Conservation (phyloP, 192 early-diverging fungal genomes). For the Coemansia sp. region DNA sequence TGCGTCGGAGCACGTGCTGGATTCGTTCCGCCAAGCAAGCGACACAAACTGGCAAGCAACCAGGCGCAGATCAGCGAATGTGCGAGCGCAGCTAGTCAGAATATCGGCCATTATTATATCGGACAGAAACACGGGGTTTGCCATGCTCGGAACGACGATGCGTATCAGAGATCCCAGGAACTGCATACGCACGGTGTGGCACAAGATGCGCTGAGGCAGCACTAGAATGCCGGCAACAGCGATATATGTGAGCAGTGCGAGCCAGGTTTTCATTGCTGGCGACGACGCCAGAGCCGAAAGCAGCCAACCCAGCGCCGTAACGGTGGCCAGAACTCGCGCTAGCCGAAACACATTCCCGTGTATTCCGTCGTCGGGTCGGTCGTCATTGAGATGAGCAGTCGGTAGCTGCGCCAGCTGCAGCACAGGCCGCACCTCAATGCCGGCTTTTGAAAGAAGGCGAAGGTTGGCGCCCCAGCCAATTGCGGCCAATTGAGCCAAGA, state of each 20-base stretch:
- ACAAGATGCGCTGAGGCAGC: slow-evolving; percentile 34
- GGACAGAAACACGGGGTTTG: slow-evolving; percentile 58
- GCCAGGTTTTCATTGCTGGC: slow-evolving; percentile 13
- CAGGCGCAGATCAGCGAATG: slow-evolving; percentile 72
- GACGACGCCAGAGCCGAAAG: slow-evolving; percentile 17
- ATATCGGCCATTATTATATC: slow-evolving; percentile 95
- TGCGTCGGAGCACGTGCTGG: slow-evolving; percentile 12
- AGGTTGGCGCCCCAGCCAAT: slow-evolving; percentile 49
- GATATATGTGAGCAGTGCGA: slow-evolving; percentile 36
- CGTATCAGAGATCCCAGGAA: slow-evolving; percentile 34
- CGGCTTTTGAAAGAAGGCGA: slow-evolving; percentile 28
- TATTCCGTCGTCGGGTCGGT: slow-evolving; percentile 8
- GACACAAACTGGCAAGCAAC: slow-evolving; percentile 60
- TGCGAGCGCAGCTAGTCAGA: slow-evolving; percentile 87
- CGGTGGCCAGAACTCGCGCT: slow-evolving; percentile 3
- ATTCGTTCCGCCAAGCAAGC: slow-evolving; percentile 39
- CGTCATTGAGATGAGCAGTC: neutral
- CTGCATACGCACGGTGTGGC: slow-evolving; percentile 38
- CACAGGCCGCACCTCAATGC: slow-evolving; percentile 30
- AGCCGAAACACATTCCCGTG: slow-evolving; percentile 24
- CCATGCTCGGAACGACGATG: slow-evolving; percentile 38
- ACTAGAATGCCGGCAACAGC: slow-evolving; percentile 14
- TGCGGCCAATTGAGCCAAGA: slow-evolving; percentile 34
- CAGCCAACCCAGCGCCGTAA: slow-evolving; percentile 27
- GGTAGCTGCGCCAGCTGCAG: slow-evolving; percentile 33